A percentile compares a stretch with the other conserved stretches of the same genome.
These are phyloP conservation scores for Fagopyrum homotropicum DNA, from an alignment of 148 eudicot species.

Conservation along the genomic window DNA sequence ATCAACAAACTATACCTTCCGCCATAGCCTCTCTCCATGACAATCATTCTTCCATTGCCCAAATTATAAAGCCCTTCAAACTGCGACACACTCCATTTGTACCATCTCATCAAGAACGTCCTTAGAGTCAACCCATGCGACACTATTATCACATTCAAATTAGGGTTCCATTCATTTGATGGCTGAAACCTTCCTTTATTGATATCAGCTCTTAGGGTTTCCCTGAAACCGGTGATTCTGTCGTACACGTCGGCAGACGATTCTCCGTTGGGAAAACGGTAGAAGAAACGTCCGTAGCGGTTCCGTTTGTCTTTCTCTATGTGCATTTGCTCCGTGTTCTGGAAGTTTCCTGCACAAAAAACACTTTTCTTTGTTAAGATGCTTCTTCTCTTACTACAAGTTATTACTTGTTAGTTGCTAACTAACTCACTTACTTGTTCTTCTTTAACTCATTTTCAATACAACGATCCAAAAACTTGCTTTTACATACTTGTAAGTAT, in stretches of 20 bases:
- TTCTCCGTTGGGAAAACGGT: constrained; percentile 52
- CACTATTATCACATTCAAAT: constrained; percentile 45
- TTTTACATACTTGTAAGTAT: no score
- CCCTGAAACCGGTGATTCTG: constrained; percentile 53
- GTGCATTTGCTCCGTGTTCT: constrained; percentile 42
- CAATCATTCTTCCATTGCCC: constrained; percentile 33
- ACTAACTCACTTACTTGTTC: no score
- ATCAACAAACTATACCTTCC: constrained; percentile 48
- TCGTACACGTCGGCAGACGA: constrained; percentile 59
- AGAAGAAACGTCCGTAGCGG: constrained; percentile 46
- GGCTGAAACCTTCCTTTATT: constrained; percentile 48
- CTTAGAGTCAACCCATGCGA: constrained; percentile 47
- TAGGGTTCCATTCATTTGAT: constrained; percentile 39
- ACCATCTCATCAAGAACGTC: constrained; percentile 54
- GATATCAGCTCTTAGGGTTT: constrained; percentile 42
- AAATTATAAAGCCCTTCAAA: constrained; percentile 44
- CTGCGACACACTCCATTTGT: constrained; percentile 50
- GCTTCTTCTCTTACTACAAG: no score
- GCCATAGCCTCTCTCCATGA: constrained; percentile 50
- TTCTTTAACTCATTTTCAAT: no score
- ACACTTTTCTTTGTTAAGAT: no score
- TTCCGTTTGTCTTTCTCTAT: constrained; percentile 30
- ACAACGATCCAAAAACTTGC: no score
- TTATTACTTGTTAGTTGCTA: no score
- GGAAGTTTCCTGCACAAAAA: constrained; percentile 37